Evolutionary conservation across 164 flowering plant species (phyloP), one percentile per base, ranked within the genome.

Genomic region (Berberis thunbergii): DNA sequence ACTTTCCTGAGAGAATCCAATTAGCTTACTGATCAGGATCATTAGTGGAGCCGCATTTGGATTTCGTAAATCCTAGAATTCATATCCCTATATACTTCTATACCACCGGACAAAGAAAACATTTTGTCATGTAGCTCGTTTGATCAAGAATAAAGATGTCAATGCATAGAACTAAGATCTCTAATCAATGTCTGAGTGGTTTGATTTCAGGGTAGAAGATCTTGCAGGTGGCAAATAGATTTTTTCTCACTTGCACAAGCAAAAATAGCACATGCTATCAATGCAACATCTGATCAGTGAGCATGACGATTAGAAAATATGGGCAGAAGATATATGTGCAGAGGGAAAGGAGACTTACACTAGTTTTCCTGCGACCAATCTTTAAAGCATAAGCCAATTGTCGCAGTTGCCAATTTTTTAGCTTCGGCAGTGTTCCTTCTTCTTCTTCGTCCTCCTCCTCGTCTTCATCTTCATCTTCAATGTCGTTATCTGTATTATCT

Each of bases 371-470:
- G 46, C 91, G 86, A 6, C 99, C 99, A 69, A 67, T 69, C 75
- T 87, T 95, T 69, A 95, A 72, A 53, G 97, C 99, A 64, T 68
- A 71, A 57, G 97, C 97, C 72, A 95, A 67, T 65, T 92, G 79
- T 57, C 81, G 69, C 62, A 87, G 83, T 67, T 95, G 97, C 99
- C 97, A 95, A 69, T 67, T 84, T 83, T 77, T 95, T 13, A 95
- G 91, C 70, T 84, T 74, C 61, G 75, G 62, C 8, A 84, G 89
- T 58, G n/a, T 65, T 60, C 81, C 84, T 43, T 78, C 84, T 9
- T 87, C 91, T 0, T 82, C 92, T 1, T 78, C 85, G 1, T 79
- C 81, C 42, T 76, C 84, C 2, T 84, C 88, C 0, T 79, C 88
- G 0, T 81, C 87, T 2, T 79, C 84, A 0, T 78, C 86, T 2